These are phyloP conservation scores for Aspergillus ostianus DNA, from an alignment of 495 filamentous ascomycete genomes.

Conservation along the genomic window DNA sequence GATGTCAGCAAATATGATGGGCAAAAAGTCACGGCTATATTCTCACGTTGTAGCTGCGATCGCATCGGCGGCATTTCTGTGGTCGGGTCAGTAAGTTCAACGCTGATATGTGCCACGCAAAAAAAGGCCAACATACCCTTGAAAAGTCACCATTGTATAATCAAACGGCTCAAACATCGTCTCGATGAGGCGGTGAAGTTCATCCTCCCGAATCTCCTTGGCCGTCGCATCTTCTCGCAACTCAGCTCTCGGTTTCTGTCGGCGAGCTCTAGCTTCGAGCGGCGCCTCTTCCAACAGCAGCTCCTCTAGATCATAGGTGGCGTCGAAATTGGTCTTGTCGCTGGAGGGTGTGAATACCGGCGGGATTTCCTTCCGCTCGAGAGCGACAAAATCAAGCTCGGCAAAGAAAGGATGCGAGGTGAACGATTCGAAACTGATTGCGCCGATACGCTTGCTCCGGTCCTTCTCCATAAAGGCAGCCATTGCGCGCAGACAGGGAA, in stretches of 20 bases:
- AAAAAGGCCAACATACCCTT: slow-evolving; percentile 45
- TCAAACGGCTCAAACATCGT: slow-evolving; percentile 94
- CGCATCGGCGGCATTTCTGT: slow-evolving; percentile 43
- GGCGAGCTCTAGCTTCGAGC: slow-evolving; percentile 83
- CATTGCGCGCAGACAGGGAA: slow-evolving; percentile 82
- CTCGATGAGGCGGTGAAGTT: slow-evolving; percentile 92
- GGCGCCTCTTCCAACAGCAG: slow-evolving; percentile 92
- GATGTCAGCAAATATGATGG: slow-evolving; percentile 11
- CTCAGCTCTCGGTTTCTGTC: slow-evolving; percentile 89
- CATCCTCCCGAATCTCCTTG: slow-evolving; percentile 91
- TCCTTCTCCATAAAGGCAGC: slow-evolving; percentile 78
- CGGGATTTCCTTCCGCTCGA: slow-evolving; percentile 86
- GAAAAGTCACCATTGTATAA: slow-evolving; percentile 75
- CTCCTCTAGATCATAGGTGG: slow-evolving; percentile 96
- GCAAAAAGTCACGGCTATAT: background rate
- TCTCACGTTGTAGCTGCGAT: slow-evolving; percentile 39
- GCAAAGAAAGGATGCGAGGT: slow-evolving; percentile 86
- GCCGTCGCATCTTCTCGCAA: slow-evolving; percentile 92
- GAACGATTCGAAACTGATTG: slow-evolving; percentile 74
- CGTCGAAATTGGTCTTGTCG: slow-evolving; percentile 99
- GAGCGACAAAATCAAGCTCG: slow-evolving; percentile 75
- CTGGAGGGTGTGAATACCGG: slow-evolving; percentile 89
- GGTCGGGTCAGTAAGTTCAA: slow-evolving; percentile 10
- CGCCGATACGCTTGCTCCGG: slow-evolving; percentile 75
- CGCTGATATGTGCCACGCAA: background rate